Base-by-base conservation (phyloP, 768 basidiomycete genomes). In the Suillus variegatus region DNA sequence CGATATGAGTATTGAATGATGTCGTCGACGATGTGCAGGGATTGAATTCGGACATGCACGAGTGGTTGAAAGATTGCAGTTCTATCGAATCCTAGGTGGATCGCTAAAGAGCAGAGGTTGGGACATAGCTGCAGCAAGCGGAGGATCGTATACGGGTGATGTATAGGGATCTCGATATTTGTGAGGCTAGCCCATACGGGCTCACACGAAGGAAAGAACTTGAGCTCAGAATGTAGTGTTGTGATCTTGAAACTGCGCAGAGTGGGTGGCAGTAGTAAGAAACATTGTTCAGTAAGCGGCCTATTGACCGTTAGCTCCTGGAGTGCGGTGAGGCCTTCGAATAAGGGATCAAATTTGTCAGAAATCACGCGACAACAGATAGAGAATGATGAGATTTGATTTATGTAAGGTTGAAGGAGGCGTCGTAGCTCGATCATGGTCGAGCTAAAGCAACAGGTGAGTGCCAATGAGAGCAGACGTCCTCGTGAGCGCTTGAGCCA, bases 151-250 rank as follows among this genome's bases (percentile, higher is more conserved):
- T 54, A 32, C 10, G n/a, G 12, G 2, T 40, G 38, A 36, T 49
- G 47, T 0, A 43, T 25, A 22, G 63, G 55, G n/a, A 72, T 58
- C 12, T 60, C 49, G 10, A 73, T 25, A 2, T 60, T 62, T 4
- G 68, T 72, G 22, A 72, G 73, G 41, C 72, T 38, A 40, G 66
- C 52, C 73, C 72, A 74, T 3, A 63, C 68, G 1, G 65, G 64
- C 44, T 70, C 61, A 52, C 67, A 32, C 32, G 32, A 64, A 6
- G n/a, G 61, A 52, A 40, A 38, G 8, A 40, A 4, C 40, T 13
- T 1, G 13, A 40, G 40, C 12, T 40, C 10, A 13, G 12, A 10
- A 38, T 38, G 1, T 38, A 9, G 1, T 1, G 7, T 0, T 38
- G 36, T 38, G 40, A 40, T 5, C 40, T 9, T 44, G 43, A 20